These are phyloP conservation scores for Digitaria exilis DNA, from an alignment of 202 grass and related monocot genomes.

Conservation along the genomic window DNA sequence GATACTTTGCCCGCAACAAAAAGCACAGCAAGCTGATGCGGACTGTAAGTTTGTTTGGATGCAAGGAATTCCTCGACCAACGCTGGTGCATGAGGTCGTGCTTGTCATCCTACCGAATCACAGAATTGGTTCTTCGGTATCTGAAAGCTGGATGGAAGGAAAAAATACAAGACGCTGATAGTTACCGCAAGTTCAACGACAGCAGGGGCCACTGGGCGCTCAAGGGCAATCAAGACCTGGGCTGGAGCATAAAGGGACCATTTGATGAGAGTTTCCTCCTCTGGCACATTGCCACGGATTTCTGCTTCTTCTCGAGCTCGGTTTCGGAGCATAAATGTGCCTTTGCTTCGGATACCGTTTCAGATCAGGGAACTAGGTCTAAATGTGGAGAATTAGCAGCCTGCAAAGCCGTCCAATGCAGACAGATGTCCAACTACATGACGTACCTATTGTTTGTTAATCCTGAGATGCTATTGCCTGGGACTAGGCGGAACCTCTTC, in stretches of 20 bases:
- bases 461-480: not conserved
- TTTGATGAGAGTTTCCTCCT: conserved; percentile 10
- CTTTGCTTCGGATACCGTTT: not conserved
- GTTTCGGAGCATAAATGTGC: not conserved
- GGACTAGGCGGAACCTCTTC: not conserved
- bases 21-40: not conserved
- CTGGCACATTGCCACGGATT: not conserved
- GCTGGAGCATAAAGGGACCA: not conserved
- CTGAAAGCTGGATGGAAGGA: not conserved
- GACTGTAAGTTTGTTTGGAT: not conserved
- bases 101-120: not conserved
- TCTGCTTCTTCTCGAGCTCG: not conserved
- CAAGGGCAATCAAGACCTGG: not conserved
- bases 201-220: not conserved
- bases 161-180: not conserved
- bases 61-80: not conserved
- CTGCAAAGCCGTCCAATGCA: not conserved
- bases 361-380: not conserved
- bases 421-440: not conserved
- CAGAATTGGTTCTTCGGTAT: not conserved
- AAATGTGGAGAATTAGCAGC: no score
- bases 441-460: not conserved
- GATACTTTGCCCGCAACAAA: not conserved
- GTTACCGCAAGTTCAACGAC: not conserved
- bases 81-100: not conserved